These are phyloP conservation scores for Periconia sp. DNA, from an alignment of 2,329 filamentous ascomycete genomes.

Conservation along the genomic window DNA sequence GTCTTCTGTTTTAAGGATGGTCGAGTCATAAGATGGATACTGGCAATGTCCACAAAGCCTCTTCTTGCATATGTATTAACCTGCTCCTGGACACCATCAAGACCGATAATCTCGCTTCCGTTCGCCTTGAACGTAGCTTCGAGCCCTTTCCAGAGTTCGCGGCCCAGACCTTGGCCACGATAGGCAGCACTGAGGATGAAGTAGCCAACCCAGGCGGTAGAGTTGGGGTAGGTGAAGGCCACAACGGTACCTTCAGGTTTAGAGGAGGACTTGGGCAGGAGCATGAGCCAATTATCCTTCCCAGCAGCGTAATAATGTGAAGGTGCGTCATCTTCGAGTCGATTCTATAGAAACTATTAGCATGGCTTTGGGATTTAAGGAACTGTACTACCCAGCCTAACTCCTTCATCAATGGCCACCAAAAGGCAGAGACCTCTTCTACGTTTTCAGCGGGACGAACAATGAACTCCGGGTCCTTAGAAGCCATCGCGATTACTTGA, in stretches of 20 bases:
- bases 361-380: slow-evolving; percentile 1
- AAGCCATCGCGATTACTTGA: slow-evolving; percentile 5
- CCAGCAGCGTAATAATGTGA: slow-evolving; percentile 39
- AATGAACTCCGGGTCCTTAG: slow-evolving; percentile 6
- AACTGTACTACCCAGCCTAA: slow-evolving; percentile 38
- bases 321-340: slow-evolving; percentile 35
- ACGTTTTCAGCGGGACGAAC: slow-evolving; percentile 27
- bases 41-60: slow-evolving; percentile 36
- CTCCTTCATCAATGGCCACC: slow-evolving; percentile 44
- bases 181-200: slow-evolving; percentile 40
- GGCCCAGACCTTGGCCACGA: slow-evolving; percentile 41
- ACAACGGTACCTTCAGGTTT: slow-evolving; percentile 41
- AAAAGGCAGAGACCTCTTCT: slow-evolving; percentile 31
- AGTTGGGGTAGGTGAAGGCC: slow-evolving; percentile 40
- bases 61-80: slow-evolving; percentile 42
- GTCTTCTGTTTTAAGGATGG: slow-evolving; percentile 18
- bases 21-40: slow-evolving; percentile 35
- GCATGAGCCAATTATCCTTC: slow-evolving; percentile 37
- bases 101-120: slow-evolving; percentile 31
- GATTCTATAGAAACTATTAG: slow-evolving; percentile 33
- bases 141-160: slow-evolving; percentile 35
- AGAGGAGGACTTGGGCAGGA: slow-evolving; percentile 26
- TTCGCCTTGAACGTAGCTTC: slow-evolving; percentile 26
- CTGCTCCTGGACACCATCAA: slow-evolving; percentile 48
- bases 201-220: slow-evolving; percentile 47